Conservation (phyloP, 2,329 filamentous ascomycete genomes). For the Sclerotinia minor region DNA sequence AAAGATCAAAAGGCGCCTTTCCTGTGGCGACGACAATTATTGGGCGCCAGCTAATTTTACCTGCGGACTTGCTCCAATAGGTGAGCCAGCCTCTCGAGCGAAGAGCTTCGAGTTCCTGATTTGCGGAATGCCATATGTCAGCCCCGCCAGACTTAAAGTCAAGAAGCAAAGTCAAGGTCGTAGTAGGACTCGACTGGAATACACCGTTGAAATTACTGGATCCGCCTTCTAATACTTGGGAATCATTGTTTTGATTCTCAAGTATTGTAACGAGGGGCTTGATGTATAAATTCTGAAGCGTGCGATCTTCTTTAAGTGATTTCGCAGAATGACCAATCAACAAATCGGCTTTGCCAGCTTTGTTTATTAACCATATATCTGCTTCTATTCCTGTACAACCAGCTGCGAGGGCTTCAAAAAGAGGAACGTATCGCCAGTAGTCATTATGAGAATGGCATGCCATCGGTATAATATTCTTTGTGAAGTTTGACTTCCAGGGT, state of each 20-base stretch:
- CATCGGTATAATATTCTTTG: conserved; percentile 4
- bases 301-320: conserved; percentile 53
- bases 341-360: conserved; percentile 44
- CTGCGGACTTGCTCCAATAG: conserved; percentile 44
- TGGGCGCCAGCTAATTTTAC: conserved; percentile 40
- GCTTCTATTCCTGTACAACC: conserved; percentile 60
- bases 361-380: conserved; percentile 60
- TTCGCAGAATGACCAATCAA: conserved; percentile 57
- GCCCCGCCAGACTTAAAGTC: conserved; percentile 51
- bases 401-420: conserved; percentile 54
- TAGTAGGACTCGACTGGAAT: conserved; percentile 27
- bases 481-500: conserved; percentile 9
- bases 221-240: conserved; percentile 1
- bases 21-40: conserved; percentile 55
- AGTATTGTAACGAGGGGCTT: conserved; percentile 58
- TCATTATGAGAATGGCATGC: conserved; percentile 53
- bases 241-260: conserved; percentile 47
- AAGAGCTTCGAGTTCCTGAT: conserved; percentile 46
- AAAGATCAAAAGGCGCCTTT: conserved; percentile 46
- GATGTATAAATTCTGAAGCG: conserved; percentile 59
- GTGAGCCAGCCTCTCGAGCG: conserved; percentile 45
- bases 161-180: conserved; percentile 47
- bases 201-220: conserved; percentile 27
- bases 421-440: conserved; percentile 51
- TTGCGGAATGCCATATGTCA: conserved; percentile 44